These are phyloP conservation scores for Dichomitus squalens DNA, from an alignment of 1,284 basidiomycete species.

Conservation along the genomic window DNA sequence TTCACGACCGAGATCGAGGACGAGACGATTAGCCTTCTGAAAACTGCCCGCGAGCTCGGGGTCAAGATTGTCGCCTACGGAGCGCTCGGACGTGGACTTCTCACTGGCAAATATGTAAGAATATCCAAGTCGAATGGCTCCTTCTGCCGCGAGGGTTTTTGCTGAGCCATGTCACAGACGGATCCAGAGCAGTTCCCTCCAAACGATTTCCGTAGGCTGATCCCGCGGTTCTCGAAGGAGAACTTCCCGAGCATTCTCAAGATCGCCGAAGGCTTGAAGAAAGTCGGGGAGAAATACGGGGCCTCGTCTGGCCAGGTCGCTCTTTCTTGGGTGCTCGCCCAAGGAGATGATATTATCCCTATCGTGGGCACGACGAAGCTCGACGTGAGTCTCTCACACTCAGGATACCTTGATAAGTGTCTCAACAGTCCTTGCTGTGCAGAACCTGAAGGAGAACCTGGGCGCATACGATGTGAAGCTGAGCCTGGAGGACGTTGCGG, in stretches of 20 bases:
- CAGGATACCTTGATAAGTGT: neutral
- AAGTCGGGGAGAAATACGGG: constrained; percentile 31
- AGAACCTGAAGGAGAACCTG: constrained; percentile 40
- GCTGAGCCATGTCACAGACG: constrained; percentile 34
- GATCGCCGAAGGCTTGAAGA: constrained; percentile 39
- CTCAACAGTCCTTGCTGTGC: neutral
- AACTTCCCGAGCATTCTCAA: constrained; percentile 48
- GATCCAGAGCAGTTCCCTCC: constrained; percentile 53
- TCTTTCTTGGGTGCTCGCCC: constrained; percentile 46
- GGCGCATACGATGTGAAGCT: constrained; percentile 31
- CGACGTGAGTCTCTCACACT: constrained; percentile 12
- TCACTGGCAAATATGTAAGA: constrained; percentile 46
- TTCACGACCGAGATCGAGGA: constrained; percentile 41
- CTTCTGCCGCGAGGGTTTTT: neutral
- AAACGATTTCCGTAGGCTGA: constrained; percentile 44
- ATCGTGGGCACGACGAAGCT: constrained; percentile 39
- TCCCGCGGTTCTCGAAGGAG: constrained; percentile 43
- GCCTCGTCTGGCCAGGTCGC: constrained; percentile 44
- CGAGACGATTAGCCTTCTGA: constrained; percentile 29
- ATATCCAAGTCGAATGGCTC: neutral
- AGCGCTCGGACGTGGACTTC: constrained; percentile 46
- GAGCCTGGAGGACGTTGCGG: constrained; percentile 30
- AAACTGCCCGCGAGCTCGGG: constrained; percentile 34
- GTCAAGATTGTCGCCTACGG: constrained; percentile 43
- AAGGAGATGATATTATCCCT: constrained; percentile 39